Base-by-base conservation (phyloP, 768 basidiomycete genomes). In the Kondoa subrosea region DNA sequence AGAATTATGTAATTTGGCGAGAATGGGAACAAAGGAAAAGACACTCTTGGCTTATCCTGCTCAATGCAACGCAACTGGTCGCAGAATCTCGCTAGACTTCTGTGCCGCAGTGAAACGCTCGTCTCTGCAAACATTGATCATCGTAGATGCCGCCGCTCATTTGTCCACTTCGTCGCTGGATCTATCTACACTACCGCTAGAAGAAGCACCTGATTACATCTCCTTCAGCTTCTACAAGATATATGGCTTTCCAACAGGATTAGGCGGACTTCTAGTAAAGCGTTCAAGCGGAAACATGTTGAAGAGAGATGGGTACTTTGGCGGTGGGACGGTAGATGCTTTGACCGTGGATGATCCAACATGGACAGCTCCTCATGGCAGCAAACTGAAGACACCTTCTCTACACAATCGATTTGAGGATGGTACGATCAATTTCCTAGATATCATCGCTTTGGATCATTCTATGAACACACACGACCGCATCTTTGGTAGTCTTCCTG, bases 41-140 rank as follows among this genome's bases (percentile, higher is more conserved):
- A 71, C 66, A 0, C 68, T 75, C 4, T 66, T 71, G 58, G 66
- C 70, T 4, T 69, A 74, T 40, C 70, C 74, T 0, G 66, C 70
- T 0, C 74, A 75, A 34, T 75, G 73, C 58, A 75, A 75, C 66
- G 73, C 73, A 1, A 73, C 74, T 0, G 74, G 74, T 3, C 29
- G 59, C n/a, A 57, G 70, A 26, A 32, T 71, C 1, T 67, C 71
- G 0, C 60, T 71, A 1, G 65, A 33, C 8, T 66, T 71, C 17
- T 34, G 66, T n/a, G 56, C 40, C 17, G 33, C 32, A 56, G 62
- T 70, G 65, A 72, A 72, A 68, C 65, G 64, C 25, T 27, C 56
- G 0, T 29, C 66, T 26, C 61, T 65, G 14, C 8, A 14, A 1
- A 60, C 60, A 4, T 33, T n/a, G 3, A 62, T 74, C n/a, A 71